These are phyloP conservation scores for Solanum hybrid DNA, from an alignment of 305 asterid genomes.

Conservation along the genomic window DNA sequence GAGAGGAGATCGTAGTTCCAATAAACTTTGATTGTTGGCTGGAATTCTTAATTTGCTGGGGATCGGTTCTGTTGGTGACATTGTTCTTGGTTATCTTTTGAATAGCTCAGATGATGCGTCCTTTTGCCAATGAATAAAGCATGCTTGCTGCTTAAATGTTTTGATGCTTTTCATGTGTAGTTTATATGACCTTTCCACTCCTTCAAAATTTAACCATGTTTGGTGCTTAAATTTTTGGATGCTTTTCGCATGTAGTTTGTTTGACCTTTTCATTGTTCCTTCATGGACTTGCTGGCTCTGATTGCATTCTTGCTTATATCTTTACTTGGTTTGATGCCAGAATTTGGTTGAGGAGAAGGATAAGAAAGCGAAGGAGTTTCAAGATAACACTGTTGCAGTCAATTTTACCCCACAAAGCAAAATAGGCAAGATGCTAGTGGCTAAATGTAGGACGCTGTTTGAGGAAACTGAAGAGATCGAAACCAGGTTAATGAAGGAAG, in stretches of 20 bases:
- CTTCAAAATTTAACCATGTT: not conserved
- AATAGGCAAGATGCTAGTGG: conserved; percentile 92
- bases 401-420: conserved; percentile 89
- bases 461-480: conserved; percentile 92
- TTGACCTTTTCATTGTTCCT: not conserved
- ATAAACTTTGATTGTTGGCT: not conserved
- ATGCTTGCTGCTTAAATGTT: not conserved
- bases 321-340: conserved; percentile 23
- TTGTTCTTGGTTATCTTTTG: not conserved
- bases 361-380: conserved; percentile 60
- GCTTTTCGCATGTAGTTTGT: not conserved
- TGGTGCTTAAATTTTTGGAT: not conserved
- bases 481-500: conserved; percentile 95
- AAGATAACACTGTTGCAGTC: conserved; percentile 73
- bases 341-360: conserved; percentile 97
- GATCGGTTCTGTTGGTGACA: conserved; percentile 4
- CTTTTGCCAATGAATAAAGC: not conserved
- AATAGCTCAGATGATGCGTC: not conserved
- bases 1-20: not conserved
- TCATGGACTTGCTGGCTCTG: not conserved
- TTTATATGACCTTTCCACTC: not conserved
- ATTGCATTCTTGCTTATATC: not conserved
- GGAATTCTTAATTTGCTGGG: not conserved
- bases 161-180: not conserved
- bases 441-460: conserved; percentile 78